Evolutionary conservation across 1,139 yeast genomes (phyloP).

Genomic region (Yamadazyma songkhlaensis): DNA sequence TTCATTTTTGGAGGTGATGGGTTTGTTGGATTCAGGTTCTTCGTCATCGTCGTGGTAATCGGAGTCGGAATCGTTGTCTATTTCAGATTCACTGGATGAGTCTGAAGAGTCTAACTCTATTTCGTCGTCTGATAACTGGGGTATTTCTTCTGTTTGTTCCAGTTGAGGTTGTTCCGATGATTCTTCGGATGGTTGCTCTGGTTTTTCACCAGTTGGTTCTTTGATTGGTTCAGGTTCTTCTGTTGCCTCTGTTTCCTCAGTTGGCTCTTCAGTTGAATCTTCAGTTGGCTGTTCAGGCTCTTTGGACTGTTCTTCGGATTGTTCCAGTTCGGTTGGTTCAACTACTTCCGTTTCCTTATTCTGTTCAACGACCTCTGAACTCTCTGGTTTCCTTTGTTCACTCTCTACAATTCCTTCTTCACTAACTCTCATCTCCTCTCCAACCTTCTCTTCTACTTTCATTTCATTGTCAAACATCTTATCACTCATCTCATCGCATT

Average conservation of each 20-base stretch:
- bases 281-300: too few relatives aligned
- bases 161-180: too few relatives aligned
- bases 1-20: slow-evolving; percentile 80
- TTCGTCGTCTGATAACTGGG: slow-evolving; percentile 25
- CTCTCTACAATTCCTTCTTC: too few relatives aligned
- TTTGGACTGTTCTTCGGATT: too few relatives aligned
- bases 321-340: neutral
- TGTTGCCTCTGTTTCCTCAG: neutral
- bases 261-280: too few relatives aligned
- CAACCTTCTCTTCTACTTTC: neutral
- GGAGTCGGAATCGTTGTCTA: slow-evolving; percentile 17
- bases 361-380: neutral
- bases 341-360: neutral
- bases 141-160: slow-evolving; percentile 8
- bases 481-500: neutral
- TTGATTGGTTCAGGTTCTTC: too few relatives aligned
- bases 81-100: slow-evolving; percentile 19
- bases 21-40: slow-evolving; percentile 46
- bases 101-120: slow-evolving; percentile 18
- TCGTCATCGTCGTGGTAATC: slow-evolving; percentile 29
- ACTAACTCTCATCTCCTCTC: too few relatives aligned
- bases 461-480: neutral
- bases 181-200: slow-evolving; percentile 9
- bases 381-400: too few relatives aligned
- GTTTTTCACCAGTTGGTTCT: slow-evolving; percentile 27